phyloP scores from a whole-genome alignment of 768 basidiomycete species.

The Mrakia frigida region DNA sequence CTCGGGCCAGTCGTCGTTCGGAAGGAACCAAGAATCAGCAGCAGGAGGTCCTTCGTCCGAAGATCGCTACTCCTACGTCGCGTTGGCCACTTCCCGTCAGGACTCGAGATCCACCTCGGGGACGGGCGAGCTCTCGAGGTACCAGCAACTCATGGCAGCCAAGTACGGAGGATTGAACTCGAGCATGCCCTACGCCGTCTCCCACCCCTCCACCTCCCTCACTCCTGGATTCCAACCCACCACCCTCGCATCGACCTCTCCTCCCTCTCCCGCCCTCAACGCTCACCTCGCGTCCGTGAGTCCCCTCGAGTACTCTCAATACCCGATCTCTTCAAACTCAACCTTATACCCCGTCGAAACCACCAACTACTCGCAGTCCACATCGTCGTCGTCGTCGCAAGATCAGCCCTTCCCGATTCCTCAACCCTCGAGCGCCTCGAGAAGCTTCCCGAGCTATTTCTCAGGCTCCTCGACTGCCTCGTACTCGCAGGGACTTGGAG shows the following conservation, averaged over 20 bases:
- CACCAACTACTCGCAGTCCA: not conserved
- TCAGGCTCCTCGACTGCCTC: not conserved
- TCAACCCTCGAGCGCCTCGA: not conserved
- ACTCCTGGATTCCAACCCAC: not conserved
- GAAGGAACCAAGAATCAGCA: not conserved
- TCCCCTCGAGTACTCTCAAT: not conserved
- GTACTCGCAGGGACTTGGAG: not conserved
- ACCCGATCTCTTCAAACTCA: not conserved
- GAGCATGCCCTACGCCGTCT: not conserved
- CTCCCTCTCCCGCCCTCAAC: not conserved
- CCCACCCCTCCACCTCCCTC: not conserved
- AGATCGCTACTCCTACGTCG: slow-evolving; percentile 6
- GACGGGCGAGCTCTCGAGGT: slow-evolving; percentile 1
- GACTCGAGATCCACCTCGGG: not conserved
- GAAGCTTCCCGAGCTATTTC: not conserved
- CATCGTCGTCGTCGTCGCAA: not conserved
- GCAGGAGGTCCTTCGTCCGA: not conserved
- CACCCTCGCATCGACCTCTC: not conserved
- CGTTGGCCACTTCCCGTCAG: not conserved
- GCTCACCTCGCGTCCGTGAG: not conserved
- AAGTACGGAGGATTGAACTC: not conserved
- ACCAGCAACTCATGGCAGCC: slow-evolving; percentile 22
- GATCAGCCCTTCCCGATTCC: not conserved
- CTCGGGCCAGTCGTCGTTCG: not conserved
- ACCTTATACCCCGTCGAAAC: not conserved